Base-by-base conservation (phyloP, 2,329 filamentous ascomycete species). In the Uncinocarpus reesii region DNA sequence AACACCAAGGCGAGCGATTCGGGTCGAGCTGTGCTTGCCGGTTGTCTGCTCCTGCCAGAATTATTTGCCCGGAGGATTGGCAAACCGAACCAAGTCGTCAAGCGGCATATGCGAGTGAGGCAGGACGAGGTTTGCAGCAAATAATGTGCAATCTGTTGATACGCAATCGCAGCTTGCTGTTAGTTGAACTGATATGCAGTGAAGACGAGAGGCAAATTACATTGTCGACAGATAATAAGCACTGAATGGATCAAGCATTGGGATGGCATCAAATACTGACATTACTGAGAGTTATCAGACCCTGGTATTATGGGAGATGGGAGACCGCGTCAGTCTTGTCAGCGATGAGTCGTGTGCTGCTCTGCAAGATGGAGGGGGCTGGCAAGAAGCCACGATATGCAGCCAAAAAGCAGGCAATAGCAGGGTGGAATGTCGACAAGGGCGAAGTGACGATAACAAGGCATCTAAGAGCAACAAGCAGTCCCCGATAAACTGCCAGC, bases 331-430 rank as follows among this genome's bases (percentile, higher is more conserved):
- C 13, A 26, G 45, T 47, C 37, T 47, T 28, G 36, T 36, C 18
- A 31, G 32, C 28, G 34, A 47, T 23, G 20, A 45, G 40, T 44
- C 40, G 52, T 46, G 47, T 36, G 49, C 26, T 31, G 26, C 32
- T 41, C 16, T 11, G 31, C 24, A 41, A 10, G 18, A 26, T 46
- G 43, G 51, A 38, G 35, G 42, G 44, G 40, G n/a, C 5, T n/a
- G 23, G 21, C 35, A 48, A 48, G 15, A 47, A 32, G 20, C 35
- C 50, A 50, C 28, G 15, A 36, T 11, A 31, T 29, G 26, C 36
- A 51, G 38, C 32, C 20, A 47, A 38, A 36, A 45, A 7, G 16
- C 36, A 34, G 16, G 23, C 16, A 40, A 13, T 24, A 34, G 5
- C 16, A 47, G 38, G 24, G 23, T 35, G 38, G 16, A 16, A 4